Evolutionary conservation across 495 filamentous ascomycete species (phyloP), one percentile per base, ranked within the genome.

Genomic region (Annulohypoxylon stygium): DNA sequence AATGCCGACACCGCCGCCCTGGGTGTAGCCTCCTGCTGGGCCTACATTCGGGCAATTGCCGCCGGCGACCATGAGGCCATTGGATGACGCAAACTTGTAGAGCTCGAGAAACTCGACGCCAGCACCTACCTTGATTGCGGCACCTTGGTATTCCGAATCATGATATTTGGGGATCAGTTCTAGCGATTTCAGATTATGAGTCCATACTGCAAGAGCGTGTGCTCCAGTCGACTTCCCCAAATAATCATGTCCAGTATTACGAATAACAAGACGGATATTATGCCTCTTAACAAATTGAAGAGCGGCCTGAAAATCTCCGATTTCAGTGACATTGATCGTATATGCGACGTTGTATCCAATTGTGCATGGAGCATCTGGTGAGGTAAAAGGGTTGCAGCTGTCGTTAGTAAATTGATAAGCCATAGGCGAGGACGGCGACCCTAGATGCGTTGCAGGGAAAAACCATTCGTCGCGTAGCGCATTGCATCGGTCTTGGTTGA

Each of bases 331-430:
- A 67, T 86, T 84, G 64, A 90, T 81, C 1, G 85, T 80, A 64
- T 91, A 92, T 8, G 67, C 59, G 12, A 88, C 83, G 71, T 88
- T 87, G 75, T 88, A 89, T 25, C 87, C 89, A 2, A 90, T 72
- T 4, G 75, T 79, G 81, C 90, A 93, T 11, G 83, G 78, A 39
- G 61, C 80, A 20, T 69, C 48, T 1, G 63, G 34, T 0, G 37
- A 61, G n/a, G 48, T 4, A 18, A 64, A 70, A 3, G 67, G 67
- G 30, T 65, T 70, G 33, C 67, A 70, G 36, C 60, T 70, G 12
- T 70, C 36, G 34, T 70, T 64, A 14, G 67, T 50, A 48, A 59
- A 64, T 51, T 39, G 67, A 6, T 70, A 70, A 3, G 60, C 36
- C 67, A 70, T 70, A 25, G 67, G 39, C 36, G 67, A 70, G 14